Evolutionary conservation across 108 stramenopile species (phyloP).

Genomic region (Conticribra guillardii): DNA sequence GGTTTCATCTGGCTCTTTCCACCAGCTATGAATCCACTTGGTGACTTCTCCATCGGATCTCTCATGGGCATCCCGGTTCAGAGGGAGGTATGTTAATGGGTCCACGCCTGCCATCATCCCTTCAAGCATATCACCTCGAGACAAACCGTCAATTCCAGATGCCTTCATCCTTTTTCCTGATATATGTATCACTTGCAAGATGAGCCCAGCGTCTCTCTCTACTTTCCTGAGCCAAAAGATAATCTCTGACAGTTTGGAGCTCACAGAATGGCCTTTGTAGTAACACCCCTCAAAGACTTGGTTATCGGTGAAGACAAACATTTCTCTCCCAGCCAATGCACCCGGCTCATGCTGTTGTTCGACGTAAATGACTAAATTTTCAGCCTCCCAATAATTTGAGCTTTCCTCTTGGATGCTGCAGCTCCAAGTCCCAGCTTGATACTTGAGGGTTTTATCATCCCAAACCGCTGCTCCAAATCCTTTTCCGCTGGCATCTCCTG

Average conservation of each 20-base stretch:
- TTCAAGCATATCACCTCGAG: conserved; percentile 35
- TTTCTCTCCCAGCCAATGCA: conserved; percentile 20
- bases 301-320: conserved; percentile 60
- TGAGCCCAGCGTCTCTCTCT: not conserved
- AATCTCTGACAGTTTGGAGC: conserved; percentile 24
- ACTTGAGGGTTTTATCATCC: no score
- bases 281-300: conserved; percentile 33
- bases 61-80: no score
- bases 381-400: conserved; percentile 44
- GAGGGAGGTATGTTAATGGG: conserved; percentile 11
- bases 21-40: conserved; percentile 6
- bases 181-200: conserved; percentile 16
- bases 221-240: conserved; percentile 30
- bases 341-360: conserved; percentile 4
- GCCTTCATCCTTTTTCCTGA: conserved; percentile 24
- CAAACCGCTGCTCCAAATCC: conserved; percentile 31
- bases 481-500: conserved; percentile 41
- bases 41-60: not conserved
- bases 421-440: conserved; percentile 20
- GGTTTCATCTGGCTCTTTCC: not conserved
- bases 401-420: not conserved
- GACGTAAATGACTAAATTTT: conserved; percentile 25
- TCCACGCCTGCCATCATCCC: conserved; percentile 49
- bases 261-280: conserved; percentile 45
- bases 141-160: conserved; percentile 24